Evolutionary conservation across 2,329 filamentous ascomycete species (phyloP).

Genomic region (Gremmenia infestans): DNA sequence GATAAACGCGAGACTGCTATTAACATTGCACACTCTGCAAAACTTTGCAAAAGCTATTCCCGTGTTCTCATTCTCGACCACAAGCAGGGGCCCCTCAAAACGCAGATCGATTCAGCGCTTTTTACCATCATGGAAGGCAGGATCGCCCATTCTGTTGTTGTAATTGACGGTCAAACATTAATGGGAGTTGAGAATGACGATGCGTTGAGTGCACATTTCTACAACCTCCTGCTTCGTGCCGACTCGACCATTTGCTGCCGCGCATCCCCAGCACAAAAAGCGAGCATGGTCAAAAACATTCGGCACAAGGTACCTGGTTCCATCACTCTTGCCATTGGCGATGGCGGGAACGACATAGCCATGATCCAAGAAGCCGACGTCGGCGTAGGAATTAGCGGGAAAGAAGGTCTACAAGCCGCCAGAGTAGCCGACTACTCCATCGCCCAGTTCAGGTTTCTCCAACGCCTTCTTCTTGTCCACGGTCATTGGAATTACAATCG

Average conservation of each 20-base stretch:
- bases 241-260: constrained; percentile 91
- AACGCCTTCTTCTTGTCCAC: constrained; percentile 75
- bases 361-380: constrained; percentile 91
- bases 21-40: constrained; percentile 84
- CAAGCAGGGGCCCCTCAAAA: constrained; percentile 27
- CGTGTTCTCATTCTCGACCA: constrained; percentile 72
- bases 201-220: constrained; percentile 58
- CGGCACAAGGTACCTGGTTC: constrained; percentile 63
- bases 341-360: constrained; percentile 87
- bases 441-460: constrained; percentile 80
- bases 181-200: constrained; percentile 63
- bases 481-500: constrained; percentile 86
- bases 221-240: constrained; percentile 67
- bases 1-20: constrained; percentile 91
- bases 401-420: constrained; percentile 83
- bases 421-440: constrained; percentile 86
- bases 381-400: constrained; percentile 83
- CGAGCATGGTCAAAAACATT: constrained; percentile 73
- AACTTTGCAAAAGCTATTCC: constrained; percentile 67
- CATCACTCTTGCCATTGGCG: constrained; percentile 83
- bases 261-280: constrained; percentile 86
- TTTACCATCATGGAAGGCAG: constrained; percentile 58
- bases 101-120: constrained; percentile 58
- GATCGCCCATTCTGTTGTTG: constrained; percentile 74
- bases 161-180: constrained; percentile 76